phyloP scores from a whole-genome alignment of 768 basidiomycete genomes.

The Lactarius quietus region DNA sequence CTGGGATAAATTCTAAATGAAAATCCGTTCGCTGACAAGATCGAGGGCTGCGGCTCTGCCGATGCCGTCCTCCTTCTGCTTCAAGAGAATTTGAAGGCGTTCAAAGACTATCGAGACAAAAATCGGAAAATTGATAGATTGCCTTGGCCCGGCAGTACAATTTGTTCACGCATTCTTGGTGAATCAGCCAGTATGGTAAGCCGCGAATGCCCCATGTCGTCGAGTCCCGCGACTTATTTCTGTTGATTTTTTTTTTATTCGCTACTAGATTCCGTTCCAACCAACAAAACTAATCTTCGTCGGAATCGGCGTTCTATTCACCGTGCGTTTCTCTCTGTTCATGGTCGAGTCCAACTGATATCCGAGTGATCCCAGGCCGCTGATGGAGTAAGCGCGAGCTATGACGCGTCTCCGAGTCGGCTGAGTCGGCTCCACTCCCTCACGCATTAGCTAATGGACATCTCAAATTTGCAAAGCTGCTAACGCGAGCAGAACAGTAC shows the following conservation, averaged over 20 bases:
- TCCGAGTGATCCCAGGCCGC: not conserved
- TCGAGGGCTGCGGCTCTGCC: not conserved
- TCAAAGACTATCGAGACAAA: conserved; percentile 3
- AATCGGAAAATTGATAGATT: not conserved
- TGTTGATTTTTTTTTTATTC: not conserved
- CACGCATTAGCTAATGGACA: not conserved
- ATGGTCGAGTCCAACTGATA: no score
- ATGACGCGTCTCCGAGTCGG: no score
- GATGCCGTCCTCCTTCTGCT: not conserved
- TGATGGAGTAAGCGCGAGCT: conserved; percentile 4
- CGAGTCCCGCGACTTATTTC: no score
- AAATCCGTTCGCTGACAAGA: not conserved
- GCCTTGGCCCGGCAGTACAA: not conserved
- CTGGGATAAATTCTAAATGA: not conserved
- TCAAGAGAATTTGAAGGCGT: not conserved
- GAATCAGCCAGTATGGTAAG: not conserved
- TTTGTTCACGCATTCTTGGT: not conserved
- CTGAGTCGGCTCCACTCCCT: not conserved
- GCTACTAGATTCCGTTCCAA: not conserved
- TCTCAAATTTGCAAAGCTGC: not conserved
- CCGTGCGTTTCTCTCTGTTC: not conserved
- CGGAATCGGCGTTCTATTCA: not conserved
- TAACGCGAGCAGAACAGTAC: not conserved
- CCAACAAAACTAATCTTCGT: conserved; percentile 1
- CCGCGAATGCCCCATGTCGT: not conserved